Base-by-base conservation (phyloP, 108 stramenopile genomes). In the Phaeodactylum tricornutum region DNA sequence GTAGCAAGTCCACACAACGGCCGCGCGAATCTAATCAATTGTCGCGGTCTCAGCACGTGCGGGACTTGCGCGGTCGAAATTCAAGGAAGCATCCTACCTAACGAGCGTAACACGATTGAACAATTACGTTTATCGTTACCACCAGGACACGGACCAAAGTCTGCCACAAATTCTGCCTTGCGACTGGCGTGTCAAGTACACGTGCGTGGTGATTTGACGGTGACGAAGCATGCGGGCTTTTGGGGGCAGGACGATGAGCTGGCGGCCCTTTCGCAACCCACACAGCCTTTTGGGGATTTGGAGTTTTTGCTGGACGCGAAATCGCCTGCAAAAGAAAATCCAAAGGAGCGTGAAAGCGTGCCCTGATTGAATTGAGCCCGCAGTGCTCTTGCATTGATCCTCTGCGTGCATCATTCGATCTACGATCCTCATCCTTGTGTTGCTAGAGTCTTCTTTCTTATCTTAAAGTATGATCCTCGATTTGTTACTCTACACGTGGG, bases 21-120 rank as follows among this genome's bases (percentile, higher is more conserved):
- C 26, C 46, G 51, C 22, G 42, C 74, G 3, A 50, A 63, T 34
- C 33, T 75, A 27, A 81, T 81, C 55, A 81, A 81, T 61, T 81
- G 79, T 46, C 59, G 75, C 22, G 79, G 79, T 28, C 49, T 81
- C 2, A 75, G 79, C 11, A 81, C 79, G 0, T 81, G 79, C 51
- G 79, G 79, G 0, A 81, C 79, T 1, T 81, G 79, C 47, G 79
- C 79, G 0, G 74, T 81, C 1, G 71, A 77, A 69, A 63, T 77
- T 22, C 22, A 42, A 6, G 48, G 43, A 20, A 24, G 36, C n/a
- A 43, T 76, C 14, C 43, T 60, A 34, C 72, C 79, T 6, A 27
- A 20, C 12, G 59, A 66, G 38, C 52, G 69, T 12, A 74, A 53
- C 32, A 33, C 28, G 23, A 55, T 50, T 30, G 79, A 81, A 55